Conservation (phyloP, 164 flowering plant species). For the Dillenia suffruticosa region DNA sequence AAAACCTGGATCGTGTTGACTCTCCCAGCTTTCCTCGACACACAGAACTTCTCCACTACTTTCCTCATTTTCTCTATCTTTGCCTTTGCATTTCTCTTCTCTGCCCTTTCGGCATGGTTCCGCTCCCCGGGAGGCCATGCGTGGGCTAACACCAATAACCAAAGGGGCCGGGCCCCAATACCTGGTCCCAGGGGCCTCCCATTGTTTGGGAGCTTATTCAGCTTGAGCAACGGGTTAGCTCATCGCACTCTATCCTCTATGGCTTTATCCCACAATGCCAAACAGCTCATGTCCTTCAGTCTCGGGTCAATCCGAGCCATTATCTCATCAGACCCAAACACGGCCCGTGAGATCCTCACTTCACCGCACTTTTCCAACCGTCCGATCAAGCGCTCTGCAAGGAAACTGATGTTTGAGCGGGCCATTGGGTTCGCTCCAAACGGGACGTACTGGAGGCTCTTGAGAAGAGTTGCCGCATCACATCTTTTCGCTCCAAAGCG, state of each 20-base stretch:
- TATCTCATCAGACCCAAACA: slow-evolving; percentile 29
- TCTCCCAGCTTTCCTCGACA: no score
- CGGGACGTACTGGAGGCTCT: slow-evolving; percentile 42
- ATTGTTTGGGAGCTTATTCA: slow-evolving; percentile 11
- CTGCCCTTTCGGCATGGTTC: slow-evolving; percentile 2
- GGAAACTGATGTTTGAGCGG: slow-evolving; percentile 35
- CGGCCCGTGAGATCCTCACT: slow-evolving; percentile 34
- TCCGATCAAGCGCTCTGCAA: slow-evolving; percentile 42
- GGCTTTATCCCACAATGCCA: slow-evolving; percentile 5
- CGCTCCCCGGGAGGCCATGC: slow-evolving; percentile 7
- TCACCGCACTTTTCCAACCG: slow-evolving; percentile 38
- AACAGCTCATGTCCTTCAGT: slow-evolving; percentile 36
- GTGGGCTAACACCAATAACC: slow-evolving; percentile 4
- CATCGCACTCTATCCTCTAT: slow-evolving; percentile 17
- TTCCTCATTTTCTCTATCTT: no score
- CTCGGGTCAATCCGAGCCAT: slow-evolving; percentile 38
- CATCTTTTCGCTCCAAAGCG: slow-evolving; percentile 39
- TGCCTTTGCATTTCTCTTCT: not conserved
- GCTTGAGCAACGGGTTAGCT: slow-evolving; percentile 9
- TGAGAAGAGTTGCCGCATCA: slow-evolving; percentile 38
- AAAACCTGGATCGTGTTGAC: no score
- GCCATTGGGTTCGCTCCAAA: slow-evolving; percentile 55
- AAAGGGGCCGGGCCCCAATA: slow-evolving; percentile 4
- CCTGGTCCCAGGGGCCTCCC: slow-evolving; percentile 14
- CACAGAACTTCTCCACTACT: no score